A percentile compares a stretch with the other conserved stretches of the same genome.
Conservation (phyloP, 805 yeast genomes). For the Myxozyma vanderwaltii region DNA sequence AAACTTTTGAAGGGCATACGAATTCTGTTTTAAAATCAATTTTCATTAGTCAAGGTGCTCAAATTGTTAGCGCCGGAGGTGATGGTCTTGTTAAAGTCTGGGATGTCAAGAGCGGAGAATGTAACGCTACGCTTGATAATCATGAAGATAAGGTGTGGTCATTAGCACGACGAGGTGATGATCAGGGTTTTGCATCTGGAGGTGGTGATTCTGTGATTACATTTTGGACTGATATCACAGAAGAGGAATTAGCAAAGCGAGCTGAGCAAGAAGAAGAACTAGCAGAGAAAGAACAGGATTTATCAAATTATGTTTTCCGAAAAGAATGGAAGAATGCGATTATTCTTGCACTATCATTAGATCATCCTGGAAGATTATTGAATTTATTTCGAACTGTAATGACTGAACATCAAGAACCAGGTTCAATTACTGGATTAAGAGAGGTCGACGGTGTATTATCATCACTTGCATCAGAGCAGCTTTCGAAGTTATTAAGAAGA, state of each 20-base stretch:
- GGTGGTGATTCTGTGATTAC: slow-evolving; percentile 95
- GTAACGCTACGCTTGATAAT: slow-evolving; percentile 79
- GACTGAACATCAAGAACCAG: slow-evolving; percentile 49
- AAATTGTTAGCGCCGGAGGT: slow-evolving; percentile 77
- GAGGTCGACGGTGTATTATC: slow-evolving; percentile 68
- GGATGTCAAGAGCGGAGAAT: slow-evolving; percentile 78
- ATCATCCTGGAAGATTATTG: slow-evolving; percentile 87
- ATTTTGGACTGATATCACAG: slow-evolving; percentile 86
- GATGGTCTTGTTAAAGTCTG: slow-evolving; percentile 93
- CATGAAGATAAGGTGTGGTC: slow-evolving; percentile 97
- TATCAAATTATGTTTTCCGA: slow-evolving; percentile 68
- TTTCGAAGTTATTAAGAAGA: slow-evolving; percentile 65
- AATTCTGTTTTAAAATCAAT: slow-evolving; percentile 84
- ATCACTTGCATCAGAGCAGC: slow-evolving; percentile 59
- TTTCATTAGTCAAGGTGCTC: slow-evolving; percentile 67
- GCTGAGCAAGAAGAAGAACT: slow-evolving; percentile 55
- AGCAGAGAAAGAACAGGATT: slow-evolving; percentile 86
- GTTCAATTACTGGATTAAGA: slow-evolving; percentile 56
- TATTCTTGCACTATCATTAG: slow-evolving; percentile 76
- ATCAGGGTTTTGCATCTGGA: slow-evolving; percentile 73
- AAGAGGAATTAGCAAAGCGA: slow-evolving; percentile 60
- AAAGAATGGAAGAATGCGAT: slow-evolving; percentile 90
- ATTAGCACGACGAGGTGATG: slow-evolving; percentile 64
- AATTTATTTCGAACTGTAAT: slow-evolving; percentile 70
- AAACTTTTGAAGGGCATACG: slow-evolving; percentile 92